A percentile compares a stretch with the other conserved stretches of the same genome.
Evolutionary conservation across 2,329 filamentous ascomycete genomes (phyloP).

Genomic region (Pseudomassariella vexata): DNA sequence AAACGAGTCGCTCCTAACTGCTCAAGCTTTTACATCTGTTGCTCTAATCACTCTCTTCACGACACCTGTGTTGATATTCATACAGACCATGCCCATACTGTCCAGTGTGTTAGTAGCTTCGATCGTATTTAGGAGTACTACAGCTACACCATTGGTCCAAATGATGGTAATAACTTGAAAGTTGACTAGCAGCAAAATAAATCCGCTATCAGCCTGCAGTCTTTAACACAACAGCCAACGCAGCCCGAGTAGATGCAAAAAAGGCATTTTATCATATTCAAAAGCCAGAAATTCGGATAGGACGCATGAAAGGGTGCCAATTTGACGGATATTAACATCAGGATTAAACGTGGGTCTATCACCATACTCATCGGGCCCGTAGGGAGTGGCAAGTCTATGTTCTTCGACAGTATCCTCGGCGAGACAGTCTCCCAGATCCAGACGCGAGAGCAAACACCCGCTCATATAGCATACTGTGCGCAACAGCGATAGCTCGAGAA

Average conservation of each 20-base stretch:
- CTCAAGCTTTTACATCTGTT: slow-evolving; percentile 7
- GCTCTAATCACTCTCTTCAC: slow-evolving; percentile 5
- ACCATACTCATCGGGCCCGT: slow-evolving; percentile 35
- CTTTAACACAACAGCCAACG: neutral
- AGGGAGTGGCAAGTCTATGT: slow-evolving; percentile 36
- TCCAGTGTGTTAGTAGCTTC: slow-evolving; percentile 7
- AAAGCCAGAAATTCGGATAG: slow-evolving; percentile 4
- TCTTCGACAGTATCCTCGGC: slow-evolving; percentile 32
- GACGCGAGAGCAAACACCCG: too few species aligned
- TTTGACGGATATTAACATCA: slow-evolving; percentile 19
- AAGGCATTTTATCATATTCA: neutral
- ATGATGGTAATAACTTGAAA: neutral
- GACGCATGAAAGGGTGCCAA: slow-evolving; percentile 7
- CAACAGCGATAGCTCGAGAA: slow-evolving; percentile 40
- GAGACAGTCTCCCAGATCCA: slow-evolving; percentile 16
- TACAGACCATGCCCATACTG: slow-evolving; percentile 3
- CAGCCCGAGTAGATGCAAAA: neutral
- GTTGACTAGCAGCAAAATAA: neutral
- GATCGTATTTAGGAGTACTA: slow-evolving; percentile 10
- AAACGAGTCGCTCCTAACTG: slow-evolving; percentile 2
- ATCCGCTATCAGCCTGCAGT: slow-evolving; percentile 5
- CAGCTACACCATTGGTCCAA: slow-evolving; percentile 1
- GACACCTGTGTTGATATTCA: slow-evolving; percentile 2
- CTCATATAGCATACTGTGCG: slow-evolving; percentile 30
- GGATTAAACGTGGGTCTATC: slow-evolving; percentile 13